These are phyloP conservation scores for Cercospora zeae-maydis DNA, from an alignment of 2,329 filamentous ascomycete species.

Conservation along the genomic window DNA sequence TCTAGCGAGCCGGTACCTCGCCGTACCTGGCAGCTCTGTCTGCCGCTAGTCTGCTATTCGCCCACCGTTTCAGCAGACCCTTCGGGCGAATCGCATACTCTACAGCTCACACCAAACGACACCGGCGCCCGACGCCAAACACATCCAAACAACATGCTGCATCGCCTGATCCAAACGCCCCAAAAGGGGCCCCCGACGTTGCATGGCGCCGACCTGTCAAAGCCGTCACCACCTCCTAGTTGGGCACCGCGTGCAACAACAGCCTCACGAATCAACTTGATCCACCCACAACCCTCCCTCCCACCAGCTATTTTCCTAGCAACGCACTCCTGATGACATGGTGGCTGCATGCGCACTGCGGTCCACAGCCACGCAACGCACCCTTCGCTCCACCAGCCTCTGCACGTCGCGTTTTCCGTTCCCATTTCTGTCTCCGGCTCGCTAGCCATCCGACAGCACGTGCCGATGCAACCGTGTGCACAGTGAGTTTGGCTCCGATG, in stretches of 20 bases:
- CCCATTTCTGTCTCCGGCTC: neutral
- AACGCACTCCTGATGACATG: neutral
- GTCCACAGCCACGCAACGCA: neutral
- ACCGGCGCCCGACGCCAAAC: neutral
- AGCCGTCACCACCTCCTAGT: neutral
- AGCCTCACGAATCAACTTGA: neutral
- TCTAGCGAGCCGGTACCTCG: neutral
- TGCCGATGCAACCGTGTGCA: neutral
- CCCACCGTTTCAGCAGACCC: neutral
- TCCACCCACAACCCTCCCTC: neutral
- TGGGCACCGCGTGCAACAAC: neutral
- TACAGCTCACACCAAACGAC: neutral
- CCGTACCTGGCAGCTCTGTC: neutral
- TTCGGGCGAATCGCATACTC: neutral
- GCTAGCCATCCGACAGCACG: neutral
- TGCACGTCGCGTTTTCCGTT: neutral
- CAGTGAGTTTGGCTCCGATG: neutral
- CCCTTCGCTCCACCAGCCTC: neutral
- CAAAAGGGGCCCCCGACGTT: neutral
- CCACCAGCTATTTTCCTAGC: neutral
- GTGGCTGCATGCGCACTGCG: neutral
- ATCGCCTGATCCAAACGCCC: neutral
- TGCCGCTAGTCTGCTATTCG: neutral
- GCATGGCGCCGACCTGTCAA: neutral
- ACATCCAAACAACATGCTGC: slow-evolving; percentile 3